phyloP scores from a whole-genome alignment of 805 yeast species.

The Zygosaccharomyces kombuchaensis region DNA sequence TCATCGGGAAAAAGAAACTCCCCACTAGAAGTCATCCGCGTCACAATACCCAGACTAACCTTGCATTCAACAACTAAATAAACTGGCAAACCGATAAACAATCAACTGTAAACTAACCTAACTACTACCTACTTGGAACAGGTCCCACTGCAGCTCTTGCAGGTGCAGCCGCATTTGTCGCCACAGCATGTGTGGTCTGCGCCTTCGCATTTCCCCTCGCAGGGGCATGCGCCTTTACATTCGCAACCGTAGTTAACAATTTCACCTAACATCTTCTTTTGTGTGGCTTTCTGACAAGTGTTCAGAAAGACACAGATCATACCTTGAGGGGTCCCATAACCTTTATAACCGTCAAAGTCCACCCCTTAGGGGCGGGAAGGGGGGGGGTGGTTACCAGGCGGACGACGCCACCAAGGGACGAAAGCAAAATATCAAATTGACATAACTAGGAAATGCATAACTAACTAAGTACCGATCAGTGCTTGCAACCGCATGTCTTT shows the following conservation, averaged over 20 bases:
- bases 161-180: slow-evolving; percentile 6
- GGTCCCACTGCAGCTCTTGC: slow-evolving; percentile 1
- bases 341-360: neutral
- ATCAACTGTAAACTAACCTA: too few relatives aligned
- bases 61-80: too few relatives aligned
- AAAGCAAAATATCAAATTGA: neutral
- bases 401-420: too few relatives aligned
- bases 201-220: slow-evolving; percentile 5
- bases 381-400: too few relatives aligned
- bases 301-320: neutral
- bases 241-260: neutral
- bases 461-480: neutral
- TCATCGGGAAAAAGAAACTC: too few relatives aligned
- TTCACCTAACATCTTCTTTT: slow-evolving; percentile 1
- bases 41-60: too few relatives aligned
- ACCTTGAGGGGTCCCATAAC: neutral
- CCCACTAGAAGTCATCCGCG: too few relatives aligned
- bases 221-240: slow-evolving; percentile 4
- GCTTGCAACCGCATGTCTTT: neutral
- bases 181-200: slow-evolving; percentile 1
- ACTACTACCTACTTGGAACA: neutral
- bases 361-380: neutral
- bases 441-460: neutral
- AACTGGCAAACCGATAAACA: too few relatives aligned
- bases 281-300: neutral